Conservation (phyloP, 2,329 filamentous ascomycete species). For the Alternaria gansuensis region DNA sequence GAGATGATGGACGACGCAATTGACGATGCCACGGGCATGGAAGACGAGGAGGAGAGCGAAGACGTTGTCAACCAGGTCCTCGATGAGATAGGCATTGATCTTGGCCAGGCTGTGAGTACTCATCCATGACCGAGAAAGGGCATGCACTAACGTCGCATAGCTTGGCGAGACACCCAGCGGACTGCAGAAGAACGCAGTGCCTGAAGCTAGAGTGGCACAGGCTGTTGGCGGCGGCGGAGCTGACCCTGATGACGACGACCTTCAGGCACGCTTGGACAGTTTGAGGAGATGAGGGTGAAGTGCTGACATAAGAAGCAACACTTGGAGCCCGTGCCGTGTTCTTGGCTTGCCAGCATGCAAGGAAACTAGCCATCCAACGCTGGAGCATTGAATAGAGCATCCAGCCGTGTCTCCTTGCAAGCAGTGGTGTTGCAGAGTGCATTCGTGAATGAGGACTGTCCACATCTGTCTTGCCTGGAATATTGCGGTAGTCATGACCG, state of each 20-base stretch:
- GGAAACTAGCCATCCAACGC: neutral
- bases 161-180: slow-evolving; percentile 91
- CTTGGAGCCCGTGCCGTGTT: neutral
- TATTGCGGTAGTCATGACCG: slow-evolving; percentile 2
- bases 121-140: neutral
- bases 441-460: neutral
- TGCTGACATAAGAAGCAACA: slow-evolving; percentile 7
- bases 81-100: slow-evolving; percentile 94
- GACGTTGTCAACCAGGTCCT: slow-evolving; percentile 96
- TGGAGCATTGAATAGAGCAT: neutral
- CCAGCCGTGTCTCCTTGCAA: no score
- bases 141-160: slow-evolving; percentile 59
- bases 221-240: slow-evolving; percentile 74
- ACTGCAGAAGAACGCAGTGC: slow-evolving; percentile 74
- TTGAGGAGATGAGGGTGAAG: slow-evolving; percentile 64
- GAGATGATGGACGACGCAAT: slow-evolving; percentile 99
- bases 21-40: slow-evolving; percentile 91
- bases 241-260: slow-evolving; percentile 88
- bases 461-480: neutral
- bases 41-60: slow-evolving; percentile 93
- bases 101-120: slow-evolving; percentile 80
- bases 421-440: no score
- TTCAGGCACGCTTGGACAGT: slow-evolving; percentile 92
- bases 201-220: slow-evolving; percentile 83
- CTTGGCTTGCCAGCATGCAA: neutral